Evolutionary conservation across 305 asterid species (phyloP).

Genomic region (Fraxinus dipetala): DNA sequence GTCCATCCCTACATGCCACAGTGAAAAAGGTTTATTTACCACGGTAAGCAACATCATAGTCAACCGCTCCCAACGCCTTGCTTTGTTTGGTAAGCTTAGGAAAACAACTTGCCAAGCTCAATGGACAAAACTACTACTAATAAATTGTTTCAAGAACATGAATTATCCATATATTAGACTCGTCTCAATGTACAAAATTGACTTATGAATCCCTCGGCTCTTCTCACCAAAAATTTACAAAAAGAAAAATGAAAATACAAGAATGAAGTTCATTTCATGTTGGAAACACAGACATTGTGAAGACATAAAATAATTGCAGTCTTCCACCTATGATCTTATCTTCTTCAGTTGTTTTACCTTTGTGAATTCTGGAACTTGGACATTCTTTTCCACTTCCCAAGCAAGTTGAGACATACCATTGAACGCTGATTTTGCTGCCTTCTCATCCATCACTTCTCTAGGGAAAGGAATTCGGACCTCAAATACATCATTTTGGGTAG

Average conservation of each 20-base stretch:
- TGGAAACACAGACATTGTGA: background rate
- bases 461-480: slow-evolving; percentile 95
- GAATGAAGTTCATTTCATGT: background rate
- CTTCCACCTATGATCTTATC: slow-evolving; percentile 29
- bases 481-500: slow-evolving; percentile 52
- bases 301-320: background rate
- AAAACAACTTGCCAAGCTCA: background rate
- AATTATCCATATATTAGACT: background rate
- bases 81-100: background rate
- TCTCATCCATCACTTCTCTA: slow-evolving; percentile 77
- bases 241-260: background rate
- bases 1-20: too few relatives aligned
- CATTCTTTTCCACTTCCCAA: slow-evolving; percentile 89
- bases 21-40: too few relatives aligned
- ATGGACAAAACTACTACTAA: background rate
- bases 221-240: background rate
- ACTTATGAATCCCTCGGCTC: background rate
- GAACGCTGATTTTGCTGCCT: slow-evolving; percentile 92
- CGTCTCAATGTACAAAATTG: background rate
- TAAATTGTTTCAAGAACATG: background rate
- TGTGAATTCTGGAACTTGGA: slow-evolving; percentile 48
- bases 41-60: too few relatives aligned
- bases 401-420: slow-evolving; percentile 94
- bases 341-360: slow-evolving; percentile 69
- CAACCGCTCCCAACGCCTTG: background rate